Base-by-base conservation (phyloP, 1,284 basidiomycete species). In the Porodaedalea pini region DNA sequence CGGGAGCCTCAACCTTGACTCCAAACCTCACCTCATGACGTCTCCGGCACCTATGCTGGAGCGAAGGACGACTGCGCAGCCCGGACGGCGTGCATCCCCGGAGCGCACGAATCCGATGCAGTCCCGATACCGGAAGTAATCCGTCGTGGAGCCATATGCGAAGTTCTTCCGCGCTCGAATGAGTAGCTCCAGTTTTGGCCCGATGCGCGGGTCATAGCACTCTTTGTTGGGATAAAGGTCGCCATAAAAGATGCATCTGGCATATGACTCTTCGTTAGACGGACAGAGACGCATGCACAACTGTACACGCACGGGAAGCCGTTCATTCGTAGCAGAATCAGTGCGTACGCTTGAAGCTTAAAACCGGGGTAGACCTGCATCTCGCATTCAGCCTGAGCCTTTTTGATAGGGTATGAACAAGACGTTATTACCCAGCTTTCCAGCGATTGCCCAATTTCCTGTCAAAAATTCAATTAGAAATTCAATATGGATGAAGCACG, bases 201-300 rank as follows among this genome's bases (percentile, higher is more conserved):
- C 76, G 6, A 77, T 76, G n/a, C 68, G 67, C 58, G 77, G 74
- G 62, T 83, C 75, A 67, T 82, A 88, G 62, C 84, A 83, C 67
- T 86, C 83, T 39, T 73, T 63, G 64, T 88, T 86, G 0, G 83
- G 85, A 64, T 88, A 92, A 23, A 96, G 69, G 71, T 98, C 95
- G 6, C 94, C 94, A 62, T 93, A 93, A 73, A 98, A 98, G 31
- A 97, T 85, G 66, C 93, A 93, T 40, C 90, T 93, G 49, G 4
- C 5, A 15, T 31, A 44, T 36, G 19, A 23, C 36, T 13, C 31
- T 49, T 7, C 21, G 25, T 10, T 45, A 23, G 11, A 34, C 15
- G 23, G 11, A 47, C 25, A 45, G 36, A 50, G 44, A 44, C 19
- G n/a, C 29, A 5, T 13, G 47, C n/a, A 51, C 34, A 51, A 48